A percentile compares a stretch with the other conserved stretches of the same genome.
phyloP scores from a whole-genome alignment of 805 yeast genomes.

The Zygosaccharomyces siamensis region DNA sequence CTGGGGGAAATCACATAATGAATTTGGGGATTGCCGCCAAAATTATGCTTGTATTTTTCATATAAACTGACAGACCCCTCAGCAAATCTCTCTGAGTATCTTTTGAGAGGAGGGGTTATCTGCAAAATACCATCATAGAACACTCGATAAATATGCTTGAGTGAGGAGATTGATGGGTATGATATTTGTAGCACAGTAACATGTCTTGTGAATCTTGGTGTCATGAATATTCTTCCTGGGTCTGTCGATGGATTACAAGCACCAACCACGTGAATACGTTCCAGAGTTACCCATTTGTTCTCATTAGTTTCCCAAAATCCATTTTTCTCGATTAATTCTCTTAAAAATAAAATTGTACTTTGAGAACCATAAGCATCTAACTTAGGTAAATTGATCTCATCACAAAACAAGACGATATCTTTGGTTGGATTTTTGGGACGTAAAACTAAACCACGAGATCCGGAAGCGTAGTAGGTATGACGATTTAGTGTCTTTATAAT shows the following conservation, averaged over 20 bases:
- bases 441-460: slow-evolving; percentile 48
- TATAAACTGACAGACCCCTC: slow-evolving; percentile 66
- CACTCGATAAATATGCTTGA: slow-evolving; percentile 60
- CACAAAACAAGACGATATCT: slow-evolving; percentile 82
- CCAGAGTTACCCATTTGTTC: slow-evolving; percentile 60
- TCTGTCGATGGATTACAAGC: slow-evolving; percentile 91
- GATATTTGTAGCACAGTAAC: slow-evolving; percentile 65
- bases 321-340: slow-evolving; percentile 64
- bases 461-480: slow-evolving; percentile 55
- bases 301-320: slow-evolving; percentile 73
- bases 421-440: slow-evolving; percentile 58
- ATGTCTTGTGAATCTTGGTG: slow-evolving; percentile 62
- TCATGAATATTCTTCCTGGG: slow-evolving; percentile 60
- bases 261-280: slow-evolving; percentile 77
- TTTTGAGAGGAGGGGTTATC: slow-evolving; percentile 54
- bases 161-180: slow-evolving; percentile 63
- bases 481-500: slow-evolving; percentile 66
- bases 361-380: slow-evolving; percentile 72
- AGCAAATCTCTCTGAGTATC: slow-evolving; percentile 49
- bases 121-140: slow-evolving; percentile 55
- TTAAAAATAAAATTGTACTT: slow-evolving; percentile 58
- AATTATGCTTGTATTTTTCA: slow-evolving; percentile 37
- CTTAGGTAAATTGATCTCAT: slow-evolving; percentile 81
- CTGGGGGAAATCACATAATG: slow-evolving; percentile 85
- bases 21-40: slow-evolving; percentile 39